Conservation (phyloP, 257 asterid genomes). For the Haberlea rhodopensis region DNA sequence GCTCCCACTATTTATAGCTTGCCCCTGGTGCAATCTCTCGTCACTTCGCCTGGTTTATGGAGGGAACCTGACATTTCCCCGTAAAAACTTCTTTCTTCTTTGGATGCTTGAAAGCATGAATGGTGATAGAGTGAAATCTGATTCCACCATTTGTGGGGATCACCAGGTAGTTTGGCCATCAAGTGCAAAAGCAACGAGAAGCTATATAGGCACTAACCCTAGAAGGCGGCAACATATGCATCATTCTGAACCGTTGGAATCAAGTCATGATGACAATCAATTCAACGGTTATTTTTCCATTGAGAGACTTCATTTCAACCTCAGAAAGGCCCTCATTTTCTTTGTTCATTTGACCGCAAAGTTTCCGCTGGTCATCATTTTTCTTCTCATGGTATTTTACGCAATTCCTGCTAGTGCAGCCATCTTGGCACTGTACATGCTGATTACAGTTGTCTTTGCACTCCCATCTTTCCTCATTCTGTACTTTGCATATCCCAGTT, state of each 20-base stretch:
- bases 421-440: constrained; percentile 66
- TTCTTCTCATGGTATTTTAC: constrained; percentile 67
- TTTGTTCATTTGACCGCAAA: constrained; percentile 79
- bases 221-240: constrained; percentile 39
- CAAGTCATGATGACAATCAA: constrained; percentile 34
- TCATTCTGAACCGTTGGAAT: constrained; percentile 44
- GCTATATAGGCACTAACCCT: constrained; percentile 29
- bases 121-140: constrained; percentile 73
- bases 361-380: constrained; percentile 76
- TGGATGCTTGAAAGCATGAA: constrained; percentile 99
- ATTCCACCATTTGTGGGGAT: constrained; percentile 48
- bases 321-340: constrained; percentile 59
- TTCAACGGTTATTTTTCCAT: constrained; percentile 35
- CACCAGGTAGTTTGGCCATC: constrained; percentile 55
- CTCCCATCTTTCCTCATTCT: constrained; percentile 80
- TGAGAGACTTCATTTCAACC: constrained; percentile 57
- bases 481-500: constrained; percentile 88
- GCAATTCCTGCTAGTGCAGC: constrained; percentile 91
- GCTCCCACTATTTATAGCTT: constrained; percentile 86
- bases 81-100: constrained; percentile 87
- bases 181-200: constrained; percentile 33
- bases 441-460: constrained; percentile 73
- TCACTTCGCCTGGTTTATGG: constrained; percentile 73
- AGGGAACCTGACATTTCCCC: constrained; percentile 78
- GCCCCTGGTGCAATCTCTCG: constrained; percentile 92